Evolutionary conservation across 2,329 filamentous ascomycete species (phyloP).

Genomic region (Hypoxylon sp.): DNA sequence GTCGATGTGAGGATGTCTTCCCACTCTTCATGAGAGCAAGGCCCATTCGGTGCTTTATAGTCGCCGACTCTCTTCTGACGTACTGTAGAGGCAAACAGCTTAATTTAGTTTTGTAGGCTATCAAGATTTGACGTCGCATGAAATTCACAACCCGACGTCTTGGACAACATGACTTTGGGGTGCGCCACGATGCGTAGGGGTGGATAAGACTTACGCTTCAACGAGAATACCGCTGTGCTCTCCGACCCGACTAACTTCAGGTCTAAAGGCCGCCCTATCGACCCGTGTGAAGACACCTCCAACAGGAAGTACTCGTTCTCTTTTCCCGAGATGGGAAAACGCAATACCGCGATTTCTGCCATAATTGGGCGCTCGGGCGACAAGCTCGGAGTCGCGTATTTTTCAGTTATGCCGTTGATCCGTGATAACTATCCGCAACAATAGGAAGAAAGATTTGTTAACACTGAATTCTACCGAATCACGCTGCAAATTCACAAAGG

Average conservation of each 20-base stretch:
- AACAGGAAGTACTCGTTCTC: slow-evolving; percentile 71
- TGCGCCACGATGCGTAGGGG: slow-evolving; percentile 23
- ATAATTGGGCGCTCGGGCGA: slow-evolving; percentile 34
- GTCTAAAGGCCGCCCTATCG: slow-evolving; percentile 67
- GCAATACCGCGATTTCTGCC: slow-evolving; percentile 62
- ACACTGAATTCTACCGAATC: background rate
- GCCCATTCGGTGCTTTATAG: slow-evolving; percentile 67
- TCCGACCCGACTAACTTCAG: slow-evolving; percentile 79
- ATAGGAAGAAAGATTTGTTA: background rate
- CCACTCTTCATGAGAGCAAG: slow-evolving; percentile 77
- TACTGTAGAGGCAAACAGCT: slow-evolving; percentile 59
- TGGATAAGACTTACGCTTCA: slow-evolving; percentile 65
- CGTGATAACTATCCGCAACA: background rate
- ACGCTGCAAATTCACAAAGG: background rate
- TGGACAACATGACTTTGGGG: slow-evolving; percentile 29
- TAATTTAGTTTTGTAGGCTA: slow-evolving; percentile 31
- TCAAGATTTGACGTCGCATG: slow-evolving; percentile 43
- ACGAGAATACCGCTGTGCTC: slow-evolving; percentile 71
- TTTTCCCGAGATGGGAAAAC: slow-evolving; percentile 70
- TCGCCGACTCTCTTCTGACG: slow-evolving; percentile 69
- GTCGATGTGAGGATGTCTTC: slow-evolving; percentile 70
- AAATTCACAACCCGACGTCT: slow-evolving; percentile 43
- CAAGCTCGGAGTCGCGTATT: slow-evolving; percentile 7
- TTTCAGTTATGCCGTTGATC: slow-evolving; percentile 3
- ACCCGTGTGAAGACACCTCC: slow-evolving; percentile 67